Conservation (phyloP, 2,329 filamentous ascomycete species). For the Nemania sp. region DNA sequence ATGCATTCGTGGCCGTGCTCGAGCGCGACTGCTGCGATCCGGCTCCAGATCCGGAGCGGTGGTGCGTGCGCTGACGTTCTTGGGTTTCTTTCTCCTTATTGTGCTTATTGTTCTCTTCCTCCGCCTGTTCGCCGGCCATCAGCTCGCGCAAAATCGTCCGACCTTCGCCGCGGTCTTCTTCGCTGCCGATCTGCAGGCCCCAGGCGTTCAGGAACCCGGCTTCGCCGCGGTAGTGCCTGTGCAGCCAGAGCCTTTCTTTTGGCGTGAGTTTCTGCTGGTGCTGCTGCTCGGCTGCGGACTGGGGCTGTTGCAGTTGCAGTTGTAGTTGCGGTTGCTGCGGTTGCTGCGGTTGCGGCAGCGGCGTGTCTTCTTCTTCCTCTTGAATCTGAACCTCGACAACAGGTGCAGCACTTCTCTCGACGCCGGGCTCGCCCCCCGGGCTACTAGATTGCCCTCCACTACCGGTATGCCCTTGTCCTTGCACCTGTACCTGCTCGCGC, state of each 20-base stretch:
- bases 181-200: slow-evolving; percentile 32
- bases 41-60: slow-evolving; percentile 16
- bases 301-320: no score
- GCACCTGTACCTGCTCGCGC: slow-evolving; percentile 17
- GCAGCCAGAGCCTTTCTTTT: slow-evolving; percentile 36
- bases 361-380: no score
- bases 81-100: slow-evolving; percentile 23
- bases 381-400: slow-evolving; percentile 7
- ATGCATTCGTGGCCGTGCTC: slow-evolving; percentile 12
- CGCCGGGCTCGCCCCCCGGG: slow-evolving; percentile 9
- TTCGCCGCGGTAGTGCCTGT: slow-evolving; percentile 37
- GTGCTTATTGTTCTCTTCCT: no score
- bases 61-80: slow-evolving; percentile 19
- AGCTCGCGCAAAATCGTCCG: slow-evolving; percentile 32
- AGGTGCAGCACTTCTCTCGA: slow-evolving; percentile 10
- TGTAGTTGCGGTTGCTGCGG: no score
- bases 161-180: slow-evolving; percentile 35
- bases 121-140: slow-evolving; percentile 33
- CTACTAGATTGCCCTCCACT: slow-evolving; percentile 10
- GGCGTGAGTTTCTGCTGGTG: slow-evolving; percentile 24
- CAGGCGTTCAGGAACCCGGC: slow-evolving; percentile 35
- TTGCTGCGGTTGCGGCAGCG: no score
- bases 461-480: no score
- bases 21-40: slow-evolving; percentile 18
- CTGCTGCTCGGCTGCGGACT: slow-evolving; percentile 1